Evolutionary conservation across 2,329 filamentous ascomycete species (phyloP).

Genomic region (Xylariaceae sp.): DNA sequence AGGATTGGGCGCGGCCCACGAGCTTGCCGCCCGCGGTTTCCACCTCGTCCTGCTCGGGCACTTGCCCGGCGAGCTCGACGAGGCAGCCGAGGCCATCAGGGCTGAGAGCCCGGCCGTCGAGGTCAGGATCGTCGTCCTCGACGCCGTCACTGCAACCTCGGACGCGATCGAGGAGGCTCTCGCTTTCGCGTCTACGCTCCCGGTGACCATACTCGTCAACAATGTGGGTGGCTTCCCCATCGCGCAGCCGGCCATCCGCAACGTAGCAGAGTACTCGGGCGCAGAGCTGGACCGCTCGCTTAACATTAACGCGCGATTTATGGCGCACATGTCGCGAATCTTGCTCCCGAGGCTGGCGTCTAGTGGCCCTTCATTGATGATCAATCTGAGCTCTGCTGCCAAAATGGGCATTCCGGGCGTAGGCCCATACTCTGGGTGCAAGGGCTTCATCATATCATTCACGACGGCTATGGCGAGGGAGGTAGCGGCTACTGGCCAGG

Average conservation of each 20-base stretch:
- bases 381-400: conserved; percentile 25
- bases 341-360: conserved; percentile 22
- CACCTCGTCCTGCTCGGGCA: conserved; percentile 29
- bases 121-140: conserved; percentile 26
- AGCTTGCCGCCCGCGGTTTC: conserved; percentile 30
- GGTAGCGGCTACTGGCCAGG: conserved; percentile 16
- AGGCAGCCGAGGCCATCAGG: conserved; percentile 21
- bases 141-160: conserved; percentile 24
- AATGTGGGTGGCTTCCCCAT: conserved; percentile 28
- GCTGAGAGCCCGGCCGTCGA: conserved; percentile 15
- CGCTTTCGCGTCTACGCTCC: conserved; percentile 16
- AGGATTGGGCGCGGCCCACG: conserved; percentile 28
- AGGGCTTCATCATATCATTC: conserved; percentile 28
- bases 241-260: conserved; percentile 22
- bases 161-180: conserved; percentile 21
- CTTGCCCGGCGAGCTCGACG: conserved; percentile 24
- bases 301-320: conserved; percentile 31
- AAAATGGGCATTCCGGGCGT: conserved; percentile 24
- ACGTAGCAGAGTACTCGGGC: conserved; percentile 21
- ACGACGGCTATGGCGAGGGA: conserved; percentile 24
- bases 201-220: conserved; percentile 18
- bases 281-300: conserved; percentile 27
- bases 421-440: conserved; percentile 27
- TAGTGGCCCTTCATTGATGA: conserved; percentile 22
- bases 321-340: conserved; percentile 29